These are phyloP conservation scores for Yamadazyma friedrichii DNA, from an alignment of 1,139 yeast species.

Conservation along the genomic window DNA sequence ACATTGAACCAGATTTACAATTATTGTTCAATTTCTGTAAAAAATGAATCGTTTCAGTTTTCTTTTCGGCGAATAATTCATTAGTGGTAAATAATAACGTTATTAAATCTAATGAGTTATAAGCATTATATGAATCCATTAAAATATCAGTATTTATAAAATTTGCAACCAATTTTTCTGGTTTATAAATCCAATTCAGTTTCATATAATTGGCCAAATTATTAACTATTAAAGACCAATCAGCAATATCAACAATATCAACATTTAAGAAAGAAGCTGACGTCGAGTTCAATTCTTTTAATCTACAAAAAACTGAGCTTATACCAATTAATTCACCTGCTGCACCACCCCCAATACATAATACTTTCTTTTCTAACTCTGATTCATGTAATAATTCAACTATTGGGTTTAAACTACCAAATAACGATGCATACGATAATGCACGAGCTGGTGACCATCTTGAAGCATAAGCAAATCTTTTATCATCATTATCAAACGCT, in stretches of 20 bases:
- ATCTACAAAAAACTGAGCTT: slow-evolving; percentile 55
- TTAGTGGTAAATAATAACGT: slow-evolving; percentile 84
- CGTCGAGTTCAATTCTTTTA: slow-evolving; percentile 38
- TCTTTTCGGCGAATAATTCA: slow-evolving; percentile 73
- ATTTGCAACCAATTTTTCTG: slow-evolving; percentile 37
- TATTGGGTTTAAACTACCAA: slow-evolving; percentile 49
- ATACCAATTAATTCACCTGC: slow-evolving; percentile 78
- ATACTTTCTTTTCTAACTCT: slow-evolving; percentile 32
- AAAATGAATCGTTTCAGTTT: slow-evolving; percentile 57
- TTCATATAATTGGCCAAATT: slow-evolving; percentile 43
- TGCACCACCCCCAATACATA: slow-evolving; percentile 88
- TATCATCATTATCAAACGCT: slow-evolving; percentile 65
- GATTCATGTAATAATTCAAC: slow-evolving; percentile 34
- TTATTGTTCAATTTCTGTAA: slow-evolving; percentile 48
- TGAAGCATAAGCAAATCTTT: slow-evolving; percentile 73
- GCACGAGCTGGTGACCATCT: slow-evolving; percentile 89
- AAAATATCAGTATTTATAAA: slow-evolving; percentile 54
- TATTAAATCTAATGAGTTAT: slow-evolving; percentile 40
- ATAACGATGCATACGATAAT: slow-evolving; percentile 66
- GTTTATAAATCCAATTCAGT: slow-evolving; percentile 51
- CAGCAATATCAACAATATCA: slow-evolving; percentile 70
- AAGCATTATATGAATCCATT: slow-evolving; percentile 15
- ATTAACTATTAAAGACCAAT: slow-evolving; percentile 61
- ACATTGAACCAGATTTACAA: slow-evolving; percentile 55
- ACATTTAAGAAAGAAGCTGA: slow-evolving; percentile 40